Evolutionary conservation across 2,329 filamentous ascomycete species (phyloP).

Genomic region (Arthrinium puccinioides): DNA sequence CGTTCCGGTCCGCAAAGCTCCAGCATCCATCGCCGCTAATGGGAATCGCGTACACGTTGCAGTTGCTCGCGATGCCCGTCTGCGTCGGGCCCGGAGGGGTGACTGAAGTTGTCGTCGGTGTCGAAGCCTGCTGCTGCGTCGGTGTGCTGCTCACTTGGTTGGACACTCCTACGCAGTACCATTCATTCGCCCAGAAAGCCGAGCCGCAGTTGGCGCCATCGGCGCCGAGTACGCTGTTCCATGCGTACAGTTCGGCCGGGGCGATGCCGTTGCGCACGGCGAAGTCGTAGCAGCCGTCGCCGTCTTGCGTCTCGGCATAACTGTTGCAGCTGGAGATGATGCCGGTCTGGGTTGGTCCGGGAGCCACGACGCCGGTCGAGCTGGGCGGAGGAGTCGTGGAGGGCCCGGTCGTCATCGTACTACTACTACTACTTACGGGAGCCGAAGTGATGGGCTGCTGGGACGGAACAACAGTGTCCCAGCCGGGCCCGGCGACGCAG

Average conservation of each 20-base stretch:
- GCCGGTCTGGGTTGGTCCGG: conserved; percentile 19
- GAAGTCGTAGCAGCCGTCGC: conserved; percentile 14
- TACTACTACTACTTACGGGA: too few species aligned
- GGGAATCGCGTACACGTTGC: conserved; percentile 14
- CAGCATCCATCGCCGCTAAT: conserved; percentile 16
- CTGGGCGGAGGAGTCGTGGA: too few species aligned
- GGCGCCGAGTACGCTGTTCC: conserved; percentile 11
- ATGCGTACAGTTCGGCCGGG: conserved; percentile 2
- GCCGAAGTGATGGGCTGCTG: too few species aligned
- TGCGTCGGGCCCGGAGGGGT: not conserved
- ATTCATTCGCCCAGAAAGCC: conserved; percentile 14
- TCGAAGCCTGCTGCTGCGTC: too few species aligned
- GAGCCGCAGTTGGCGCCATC: conserved; percentile 17
- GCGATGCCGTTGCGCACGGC: conserved; percentile 1
- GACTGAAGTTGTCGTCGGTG: not conserved
- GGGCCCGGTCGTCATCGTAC: too few species aligned
- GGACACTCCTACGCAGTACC: conserved; percentile 17
- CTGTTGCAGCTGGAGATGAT: conserved; percentile 17
- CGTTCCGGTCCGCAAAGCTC: not conserved
- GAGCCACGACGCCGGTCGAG: too few species aligned
- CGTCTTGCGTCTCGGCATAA: conserved; percentile 14
- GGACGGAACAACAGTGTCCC: too few species aligned
- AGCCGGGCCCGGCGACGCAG: too few species aligned
- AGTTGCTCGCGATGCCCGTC: not conserved
- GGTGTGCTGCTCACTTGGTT: too few species aligned